Conservation (phyloP, 345 rosid genomes). For the Aegle marmelos region DNA sequence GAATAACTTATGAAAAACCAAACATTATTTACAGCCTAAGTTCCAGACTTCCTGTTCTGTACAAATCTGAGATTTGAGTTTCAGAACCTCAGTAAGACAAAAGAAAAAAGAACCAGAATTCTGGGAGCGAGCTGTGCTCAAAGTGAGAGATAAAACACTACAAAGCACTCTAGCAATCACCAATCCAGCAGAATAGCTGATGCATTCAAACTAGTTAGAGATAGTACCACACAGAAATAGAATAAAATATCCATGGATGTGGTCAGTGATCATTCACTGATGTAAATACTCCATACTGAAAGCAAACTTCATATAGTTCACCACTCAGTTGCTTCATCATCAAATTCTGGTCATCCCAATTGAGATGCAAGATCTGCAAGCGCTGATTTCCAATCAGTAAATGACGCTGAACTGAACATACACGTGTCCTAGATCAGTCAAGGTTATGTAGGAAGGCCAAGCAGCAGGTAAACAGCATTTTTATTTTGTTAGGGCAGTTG, state of each 20-base stretch:
- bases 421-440: background rate
- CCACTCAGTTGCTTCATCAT: background rate
- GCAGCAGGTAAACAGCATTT: background rate
- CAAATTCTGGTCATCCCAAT: background rate
- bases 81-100: background rate
- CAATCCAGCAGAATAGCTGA: background rate
- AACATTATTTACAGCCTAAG: background rate
- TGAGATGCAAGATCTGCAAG: background rate
- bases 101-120: background rate
- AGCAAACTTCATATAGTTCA: background rate
- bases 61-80: background rate
- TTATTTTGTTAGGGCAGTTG: constrained; percentile 5
- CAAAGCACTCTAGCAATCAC: background rate
- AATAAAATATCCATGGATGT: background rate
- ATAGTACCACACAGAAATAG: background rate
- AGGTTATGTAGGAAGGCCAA: background rate
- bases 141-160: background rate
- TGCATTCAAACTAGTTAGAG: background rate
- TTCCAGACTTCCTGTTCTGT: background rate
- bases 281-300: background rate
- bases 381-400: background rate
- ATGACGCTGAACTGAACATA: background rate
- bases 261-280: background rate
- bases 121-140: background rate
- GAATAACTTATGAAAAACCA: background rate